phyloP scores from a whole-genome alignment of 371 early-diverging fungal species.

The Choanephora cucurbitarum region DNA sequence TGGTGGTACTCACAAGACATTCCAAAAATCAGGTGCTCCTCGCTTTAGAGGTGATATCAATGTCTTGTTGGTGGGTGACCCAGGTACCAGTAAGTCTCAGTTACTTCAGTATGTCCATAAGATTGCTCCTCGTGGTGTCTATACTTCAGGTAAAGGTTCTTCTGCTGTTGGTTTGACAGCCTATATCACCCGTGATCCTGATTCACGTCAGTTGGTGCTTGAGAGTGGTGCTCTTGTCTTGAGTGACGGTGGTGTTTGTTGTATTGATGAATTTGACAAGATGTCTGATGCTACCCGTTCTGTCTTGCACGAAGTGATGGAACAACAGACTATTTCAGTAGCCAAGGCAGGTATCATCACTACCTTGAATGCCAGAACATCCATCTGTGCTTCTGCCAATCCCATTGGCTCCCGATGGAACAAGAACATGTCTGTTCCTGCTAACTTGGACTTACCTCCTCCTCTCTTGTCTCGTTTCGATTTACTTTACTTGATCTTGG shows the following conservation, averaged over 20 bases:
- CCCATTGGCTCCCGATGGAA: constrained; percentile 97
- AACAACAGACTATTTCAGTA: constrained; percentile 99
- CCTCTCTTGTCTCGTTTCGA: constrained; percentile 98
- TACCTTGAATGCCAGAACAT: constrained; percentile 98
- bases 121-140: constrained; percentile 97
- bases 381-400: constrained; percentile 98
- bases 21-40: constrained; percentile 73
- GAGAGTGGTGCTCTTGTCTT: constrained; percentile 99
- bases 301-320: constrained; percentile 99
- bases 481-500: constrained; percentile 92
- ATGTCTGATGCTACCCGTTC: constrained; percentile 97
- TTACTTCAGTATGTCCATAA: constrained; percentile 94
- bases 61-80: constrained; percentile 98
- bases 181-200: constrained; percentile 97
- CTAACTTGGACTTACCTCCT: constrained; percentile 96
- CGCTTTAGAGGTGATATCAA: constrained; percentile 95
- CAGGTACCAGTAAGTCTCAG: constrained; percentile 99
- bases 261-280: constrained; percentile 99
- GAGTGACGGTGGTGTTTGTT: constrained; percentile 98
- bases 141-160: constrained; percentile 99
- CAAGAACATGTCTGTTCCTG: constrained; percentile 82
- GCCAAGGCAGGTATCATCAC: constrained; percentile 99
- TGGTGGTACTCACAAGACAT: constrained; percentile 92
- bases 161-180: constrained; percentile 99
- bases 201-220: constrained; percentile 94